Base-by-base conservation (phyloP, 371 early-diverging fungal species). In the Umbelopsis sp. region DNA sequence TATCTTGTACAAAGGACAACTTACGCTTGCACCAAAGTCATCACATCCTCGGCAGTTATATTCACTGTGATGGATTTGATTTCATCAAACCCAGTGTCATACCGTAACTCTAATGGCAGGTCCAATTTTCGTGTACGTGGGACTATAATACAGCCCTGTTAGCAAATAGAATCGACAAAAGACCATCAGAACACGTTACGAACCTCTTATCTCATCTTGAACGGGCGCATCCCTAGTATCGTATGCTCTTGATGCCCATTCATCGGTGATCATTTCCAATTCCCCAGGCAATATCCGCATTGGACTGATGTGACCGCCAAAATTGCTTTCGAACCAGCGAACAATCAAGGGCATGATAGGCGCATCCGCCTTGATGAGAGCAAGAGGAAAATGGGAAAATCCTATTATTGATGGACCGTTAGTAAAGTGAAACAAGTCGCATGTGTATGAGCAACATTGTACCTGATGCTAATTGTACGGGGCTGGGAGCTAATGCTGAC, bases 261-360 rank as follows among this genome's bases (percentile, higher is more conserved):
- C 57, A 1, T 57, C 57, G 18, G 57, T 57, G 18, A 57, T 29
- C 18, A 18, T 29, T 29, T 57, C 57, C 12, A 57, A 12, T 35
- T 35, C 35, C 57, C 57, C 29, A 57, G 57, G 57, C 18, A n/a
- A n/a, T 57, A 57, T 57, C 18, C 57, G 57, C 57, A 57, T 57
- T 16, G 57, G 57, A n/a, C 57, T 57, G 11, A 57, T 57, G 35
- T 57, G 57, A 1, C 57, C 57, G 3, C 57, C 57, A 35, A 57
- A 57, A 57, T 57, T 57, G 1, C 57, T 57, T 57, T 57, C 57
- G 29, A 57, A 57, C 57, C 57, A 57, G 18, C 57, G 57, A 18
- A 29, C 29, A 14, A 57, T 57, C 9, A 57, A 32, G 3, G 57
- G 57, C 35, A 57, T 57, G 14, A 57, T 57, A 57, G 57, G 57